These are phyloP conservation scores for Panicum hallii DNA, from an alignment of 202 grass and related monocot genomes.

Conservation along the genomic window DNA sequence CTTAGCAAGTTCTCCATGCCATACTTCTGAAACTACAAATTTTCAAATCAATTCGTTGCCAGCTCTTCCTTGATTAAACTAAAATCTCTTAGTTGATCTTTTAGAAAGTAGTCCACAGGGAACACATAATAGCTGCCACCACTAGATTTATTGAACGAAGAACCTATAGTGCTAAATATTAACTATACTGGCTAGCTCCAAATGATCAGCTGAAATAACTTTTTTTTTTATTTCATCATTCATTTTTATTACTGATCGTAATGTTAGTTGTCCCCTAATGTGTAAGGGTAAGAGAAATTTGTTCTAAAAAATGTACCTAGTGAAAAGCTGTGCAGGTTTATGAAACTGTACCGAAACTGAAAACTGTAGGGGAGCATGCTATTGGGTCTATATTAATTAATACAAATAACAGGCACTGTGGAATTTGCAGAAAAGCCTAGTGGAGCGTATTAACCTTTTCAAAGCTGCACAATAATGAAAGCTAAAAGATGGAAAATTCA, in stretches of 20 bases:
- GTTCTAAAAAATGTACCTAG: background rate
- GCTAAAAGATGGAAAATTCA: background rate
- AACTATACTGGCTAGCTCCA: background rate
- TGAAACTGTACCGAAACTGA: constrained; percentile 1
- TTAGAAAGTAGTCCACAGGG: background rate
- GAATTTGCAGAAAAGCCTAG: background rate
- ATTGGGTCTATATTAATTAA: background rate
- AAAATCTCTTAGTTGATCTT: background rate
- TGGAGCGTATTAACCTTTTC: background rate
- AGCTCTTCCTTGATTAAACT: background rate
- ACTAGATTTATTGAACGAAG: constrained; percentile 19
- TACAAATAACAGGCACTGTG: background rate
- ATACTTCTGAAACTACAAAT: constrained; percentile 10
- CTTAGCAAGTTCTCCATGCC: background rate
- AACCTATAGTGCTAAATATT: background rate
- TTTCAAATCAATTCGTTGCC: background rate
- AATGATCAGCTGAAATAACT: constrained; percentile 2
- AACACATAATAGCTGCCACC: background rate
- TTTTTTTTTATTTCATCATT: background rate
- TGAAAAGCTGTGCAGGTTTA: background rate
- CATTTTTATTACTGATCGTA: background rate
- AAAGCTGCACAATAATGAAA: background rate
- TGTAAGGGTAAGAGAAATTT: background rate
- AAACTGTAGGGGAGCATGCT: background rate
- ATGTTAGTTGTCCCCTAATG: background rate